Base-by-base conservation (phyloP, 139 green algal species). In the Chlorella sp. region DNA sequence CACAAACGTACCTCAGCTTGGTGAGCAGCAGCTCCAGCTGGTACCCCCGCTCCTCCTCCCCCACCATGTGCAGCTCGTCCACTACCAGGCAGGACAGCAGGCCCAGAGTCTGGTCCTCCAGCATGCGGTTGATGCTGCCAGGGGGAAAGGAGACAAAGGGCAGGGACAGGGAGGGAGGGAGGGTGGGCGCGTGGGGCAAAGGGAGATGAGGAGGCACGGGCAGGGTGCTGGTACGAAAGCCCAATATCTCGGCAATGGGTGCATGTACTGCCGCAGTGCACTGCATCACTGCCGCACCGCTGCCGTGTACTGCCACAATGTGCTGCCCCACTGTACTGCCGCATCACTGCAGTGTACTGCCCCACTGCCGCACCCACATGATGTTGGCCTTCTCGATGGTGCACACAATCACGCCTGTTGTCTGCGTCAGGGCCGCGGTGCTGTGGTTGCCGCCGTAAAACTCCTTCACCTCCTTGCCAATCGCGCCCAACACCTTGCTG, bases 21-120 rank as follows among this genome's bases (percentile, higher is more conserved):
- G 98, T 99, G 32, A 99, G 95, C 91, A 99, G 91, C 30, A 99
- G 95, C 94, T 99, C 98, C 90, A 99, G 94, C 88, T 98, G 93
- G 91, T 98, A 98, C 28, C 98, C 98, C 32, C 97, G 93, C 85
- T 96, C 92, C 75, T 93, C 87, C 60, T 99, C 97, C 24, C 95
- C 96, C 61, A 96, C 86, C 95, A 97, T 96, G 89, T 97, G 95
- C 77, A 96, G 64, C 90, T 97, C 95, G 84, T 97, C 95, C 26
- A 98, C 91, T 24, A 98, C 93, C 24, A 98, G 91, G 87, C 92
- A 93, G 39, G 42, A 89, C 73, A 98, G 79, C 39, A 95, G 88
- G 81, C 64, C 75, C 66, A 95, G 57, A 18, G 79, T 66, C 19
- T 90, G 82, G 53, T 93, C 91, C 78, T 92, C 81, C 32, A 93